Evolutionary conservation across 2,329 filamentous ascomycete species (phyloP), one percentile per base, ranked within the genome.

Genomic region (Aspergillus sp.): DNA sequence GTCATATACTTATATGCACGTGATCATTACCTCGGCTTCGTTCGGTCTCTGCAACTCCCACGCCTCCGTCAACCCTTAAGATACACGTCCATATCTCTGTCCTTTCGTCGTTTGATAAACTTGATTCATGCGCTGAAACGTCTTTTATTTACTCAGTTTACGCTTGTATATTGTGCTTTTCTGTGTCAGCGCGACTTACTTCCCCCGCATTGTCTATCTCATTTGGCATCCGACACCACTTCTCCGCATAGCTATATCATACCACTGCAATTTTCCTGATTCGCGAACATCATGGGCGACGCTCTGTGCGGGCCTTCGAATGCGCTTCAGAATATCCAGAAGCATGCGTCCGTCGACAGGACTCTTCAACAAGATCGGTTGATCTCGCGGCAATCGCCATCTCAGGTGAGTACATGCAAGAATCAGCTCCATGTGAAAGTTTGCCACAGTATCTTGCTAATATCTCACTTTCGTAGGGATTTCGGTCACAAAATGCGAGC

Each of bases 271-370:
- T 9, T 19, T 41, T 12, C 10, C 32, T 40, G 6, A 7, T 41
- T 36, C 43, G 27, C 30, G 38, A 45, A 39, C 59, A 71, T 54
- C 57, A 86, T 86, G 82, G 73, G 79, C 44, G 82, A 86, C 59
- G 75, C 78, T 56, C 71, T 86, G 47, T 90, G 86, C 63, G 85
- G 86, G 49, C 84, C 85, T 12, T 86, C 85, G 8, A 88, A 86
- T 66, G 77, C 84, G 52, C 77, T 87, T 44, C 85, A 88, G 66
- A 83, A 78, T 59, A 80, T 89, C 62, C 78, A 84, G 58, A 82
- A 84, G 57, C 85, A 88, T 64, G 72, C 79, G 7, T 75, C 82
- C 42, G 75, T 79, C 52, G 84, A 89, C 62, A 75, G 83, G 46
- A 82, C 82, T 7, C 72, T 85, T 42, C 85, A 89, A 61, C 86